Evolutionary conservation across 163 green algal genomes (phyloP).

Genomic region (Volvox carteri): DNA sequence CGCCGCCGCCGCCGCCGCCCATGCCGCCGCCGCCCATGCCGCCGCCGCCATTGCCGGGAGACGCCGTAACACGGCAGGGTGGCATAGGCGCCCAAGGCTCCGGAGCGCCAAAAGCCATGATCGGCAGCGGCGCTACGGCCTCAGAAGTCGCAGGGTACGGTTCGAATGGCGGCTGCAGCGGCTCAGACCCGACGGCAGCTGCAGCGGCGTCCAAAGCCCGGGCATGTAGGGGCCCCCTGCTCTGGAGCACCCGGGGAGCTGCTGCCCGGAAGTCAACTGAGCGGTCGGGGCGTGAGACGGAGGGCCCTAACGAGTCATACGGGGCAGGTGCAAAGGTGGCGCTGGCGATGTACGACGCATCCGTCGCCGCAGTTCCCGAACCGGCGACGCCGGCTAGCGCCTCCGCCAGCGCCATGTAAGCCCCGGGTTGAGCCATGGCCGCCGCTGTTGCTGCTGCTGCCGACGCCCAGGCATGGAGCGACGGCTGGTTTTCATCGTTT

Average conservation of each 20-base stretch:
- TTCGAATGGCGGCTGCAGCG: neutral
- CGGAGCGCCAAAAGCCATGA: neutral
- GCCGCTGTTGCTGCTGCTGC: neutral
- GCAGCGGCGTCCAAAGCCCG: too few relatives aligned
- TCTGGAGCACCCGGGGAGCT: conserved; percentile 7
- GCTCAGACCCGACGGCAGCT: neutral
- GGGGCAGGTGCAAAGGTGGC: too few relatives aligned
- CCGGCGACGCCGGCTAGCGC: neutral
- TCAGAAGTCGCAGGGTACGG: neutral
- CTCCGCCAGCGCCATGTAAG: neutral
- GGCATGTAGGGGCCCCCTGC: neutral
- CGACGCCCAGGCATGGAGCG: conserved; percentile 23
- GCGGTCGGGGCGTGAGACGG: neutral
- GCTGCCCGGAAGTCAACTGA: neutral
- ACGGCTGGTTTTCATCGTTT: conserved; percentile 1
- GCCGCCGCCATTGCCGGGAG: too few relatives aligned
- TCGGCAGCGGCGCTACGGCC: neutral
- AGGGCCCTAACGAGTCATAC: neutral
- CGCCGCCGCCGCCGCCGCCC: neutral
- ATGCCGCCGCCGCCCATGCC: neutral
- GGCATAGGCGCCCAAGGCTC: neutral
- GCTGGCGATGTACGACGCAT: neutral
- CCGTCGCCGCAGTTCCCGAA: neutral
- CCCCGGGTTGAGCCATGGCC: neutral
- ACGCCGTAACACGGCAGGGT: too few relatives aligned